Evolutionary conservation across 2,329 filamentous ascomycete species (phyloP).

Genomic region (Xylariaceae sp.): DNA sequence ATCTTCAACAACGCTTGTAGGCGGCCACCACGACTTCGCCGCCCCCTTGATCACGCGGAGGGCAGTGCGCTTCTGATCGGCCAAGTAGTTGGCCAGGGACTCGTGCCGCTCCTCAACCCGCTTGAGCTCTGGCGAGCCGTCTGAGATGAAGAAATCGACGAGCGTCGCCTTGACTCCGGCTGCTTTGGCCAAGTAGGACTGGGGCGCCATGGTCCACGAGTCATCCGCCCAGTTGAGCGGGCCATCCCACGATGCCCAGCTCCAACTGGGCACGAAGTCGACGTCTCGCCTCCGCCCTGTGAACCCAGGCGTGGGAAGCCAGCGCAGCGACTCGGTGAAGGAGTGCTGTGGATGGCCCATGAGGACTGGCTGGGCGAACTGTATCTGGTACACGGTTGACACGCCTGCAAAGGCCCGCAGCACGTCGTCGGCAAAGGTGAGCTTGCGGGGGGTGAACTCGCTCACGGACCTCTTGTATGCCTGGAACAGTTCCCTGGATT

Average conservation of each 20-base stretch:
- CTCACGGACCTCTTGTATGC: conserved; percentile 1
- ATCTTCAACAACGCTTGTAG: background rate
- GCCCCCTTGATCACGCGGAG: conserved; percentile 2
- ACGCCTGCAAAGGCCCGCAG: conserved; percentile 6
- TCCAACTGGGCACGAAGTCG: conserved; percentile 6
- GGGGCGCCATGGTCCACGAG: conserved; percentile 1
- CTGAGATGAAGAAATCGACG: conserved; percentile 5
- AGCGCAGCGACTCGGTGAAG: conserved; percentile 7
- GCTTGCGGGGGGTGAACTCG: conserved; percentile 2
- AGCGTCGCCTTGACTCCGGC: background rate
- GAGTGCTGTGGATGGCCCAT: conserved; percentile 6
- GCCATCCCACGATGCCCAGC: conserved; percentile 9
- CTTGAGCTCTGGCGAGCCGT: background rate
- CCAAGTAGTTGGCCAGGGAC: conserved; percentile 3
- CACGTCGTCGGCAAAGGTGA: conserved; percentile 1
- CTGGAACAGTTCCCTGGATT: conserved; percentile 2
- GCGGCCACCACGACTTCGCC: conserved; percentile 2
- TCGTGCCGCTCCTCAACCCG: conserved; percentile 3
- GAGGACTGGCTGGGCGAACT: conserved; percentile 1
- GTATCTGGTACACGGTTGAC: conserved; percentile 1
- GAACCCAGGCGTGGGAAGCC: conserved; percentile 4
- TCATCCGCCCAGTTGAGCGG: conserved; percentile 2
- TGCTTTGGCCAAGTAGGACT: background rate
- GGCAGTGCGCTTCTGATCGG: conserved; percentile 1
- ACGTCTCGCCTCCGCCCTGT: conserved; percentile 1